A percentile compares a stretch with the other conserved stretches of the same genome.
These are phyloP conservation scores for Cryoendolithus antarcticus DNA, from an alignment of 2,329 filamentous ascomycete species.

Conservation along the genomic window DNA sequence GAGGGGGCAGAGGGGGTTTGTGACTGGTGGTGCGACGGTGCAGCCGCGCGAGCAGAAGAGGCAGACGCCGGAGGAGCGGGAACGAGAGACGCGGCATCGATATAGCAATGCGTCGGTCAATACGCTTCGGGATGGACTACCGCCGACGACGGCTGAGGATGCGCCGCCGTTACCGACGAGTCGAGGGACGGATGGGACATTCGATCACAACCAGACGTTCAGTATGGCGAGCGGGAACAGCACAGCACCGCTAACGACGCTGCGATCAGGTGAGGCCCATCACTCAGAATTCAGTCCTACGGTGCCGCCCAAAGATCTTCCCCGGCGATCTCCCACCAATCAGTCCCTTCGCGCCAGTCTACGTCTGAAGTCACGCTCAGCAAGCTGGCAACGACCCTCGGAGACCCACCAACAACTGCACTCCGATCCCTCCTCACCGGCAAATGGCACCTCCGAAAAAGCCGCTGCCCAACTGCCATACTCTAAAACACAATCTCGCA, in stretches of 20 bases:
- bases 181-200: conserved; percentile 61
- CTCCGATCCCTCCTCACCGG: conserved; percentile 63
- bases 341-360: conserved; percentile 17
- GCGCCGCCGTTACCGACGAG: conserved; percentile 50
- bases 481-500: not conserved
- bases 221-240: conserved; percentile 62
- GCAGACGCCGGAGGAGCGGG: too few relatives aligned
- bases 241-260: conserved; percentile 54
- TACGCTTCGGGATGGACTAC: conserved; percentile 24
- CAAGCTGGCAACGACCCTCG: conserved; percentile 8
- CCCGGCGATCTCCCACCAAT: conserved; percentile 3
- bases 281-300: too few relatives aligned
- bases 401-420: conserved; percentile 52
- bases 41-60: conserved; percentile 23
- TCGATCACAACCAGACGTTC: conserved; percentile 37
- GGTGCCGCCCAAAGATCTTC: too few relatives aligned
- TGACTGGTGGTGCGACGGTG: conserved; percentile 23
- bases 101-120: conserved; percentile 48
- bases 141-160: conserved; percentile 27
- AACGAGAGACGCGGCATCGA: conserved; percentile 36
- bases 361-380: conserved; percentile 13
- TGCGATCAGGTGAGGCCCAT: too few relatives aligned
- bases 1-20: conserved; percentile 41
- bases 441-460: conserved; percentile 9
- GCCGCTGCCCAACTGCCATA: conserved; percentile 1